phyloP scores from a whole-genome alignment of 176 grass and related monocot genomes.

The Oryza glaberrima region DNA sequence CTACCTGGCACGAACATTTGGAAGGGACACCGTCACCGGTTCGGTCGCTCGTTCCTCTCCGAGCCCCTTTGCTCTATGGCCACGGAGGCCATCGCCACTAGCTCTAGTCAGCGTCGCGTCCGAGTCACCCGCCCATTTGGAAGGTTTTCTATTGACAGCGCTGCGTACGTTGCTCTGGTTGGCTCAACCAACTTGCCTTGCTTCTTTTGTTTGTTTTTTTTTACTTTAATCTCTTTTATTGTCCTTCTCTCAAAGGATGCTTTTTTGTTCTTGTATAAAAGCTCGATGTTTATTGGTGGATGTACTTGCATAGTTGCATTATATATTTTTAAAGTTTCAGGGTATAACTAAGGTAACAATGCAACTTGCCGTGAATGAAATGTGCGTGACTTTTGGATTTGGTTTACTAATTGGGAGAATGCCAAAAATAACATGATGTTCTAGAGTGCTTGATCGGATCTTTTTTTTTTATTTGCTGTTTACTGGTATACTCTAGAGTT shows the following conservation, averaged over 20 bases:
- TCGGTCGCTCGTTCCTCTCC: background rate
- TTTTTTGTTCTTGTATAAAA: conserved; percentile 6
- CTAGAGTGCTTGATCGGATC: background rate
- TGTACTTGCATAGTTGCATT: conserved; percentile 16
- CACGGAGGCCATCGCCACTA: conserved; percentile 32
- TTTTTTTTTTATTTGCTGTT: conserved; percentile 8
- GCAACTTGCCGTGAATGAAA: background rate
- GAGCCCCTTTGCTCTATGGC: background rate
- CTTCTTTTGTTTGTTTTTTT: conserved; percentile 7
- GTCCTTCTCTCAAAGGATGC: background rate
- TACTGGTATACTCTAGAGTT: background rate
- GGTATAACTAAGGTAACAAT: background rate
- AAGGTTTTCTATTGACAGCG: conserved; percentile 13
- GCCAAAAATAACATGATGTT: background rate
- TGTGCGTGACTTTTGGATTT: background rate
- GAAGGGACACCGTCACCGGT: background rate
- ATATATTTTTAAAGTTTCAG: background rate
- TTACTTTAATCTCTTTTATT: background rate
- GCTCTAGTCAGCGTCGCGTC: conserved; percentile 8
- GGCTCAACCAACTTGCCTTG: background rate
- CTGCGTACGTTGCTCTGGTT: background rate
- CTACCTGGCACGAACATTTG: background rate
- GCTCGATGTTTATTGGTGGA: background rate
- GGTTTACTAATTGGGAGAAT: background rate
- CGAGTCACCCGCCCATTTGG: conserved; percentile 21